Percentiles rank a stretch among this genome's conserved stretches.
These are phyloP conservation scores for Pythium brachiatum DNA, from an alignment of 352 stramenopile species.

Conservation along the genomic window DNA sequence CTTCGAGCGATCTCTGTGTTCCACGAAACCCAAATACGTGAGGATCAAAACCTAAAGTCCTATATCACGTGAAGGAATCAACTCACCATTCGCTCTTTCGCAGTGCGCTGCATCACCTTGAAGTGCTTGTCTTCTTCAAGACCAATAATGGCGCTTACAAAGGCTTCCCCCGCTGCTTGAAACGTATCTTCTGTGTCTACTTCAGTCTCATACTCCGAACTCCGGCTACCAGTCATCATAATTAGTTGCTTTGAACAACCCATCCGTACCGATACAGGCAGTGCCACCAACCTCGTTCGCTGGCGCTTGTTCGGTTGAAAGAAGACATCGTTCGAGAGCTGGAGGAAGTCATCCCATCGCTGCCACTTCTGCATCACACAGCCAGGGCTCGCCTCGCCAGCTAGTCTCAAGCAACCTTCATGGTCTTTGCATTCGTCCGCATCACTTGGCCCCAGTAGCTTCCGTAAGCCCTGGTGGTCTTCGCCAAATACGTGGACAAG, in stretches of 20 bases:
- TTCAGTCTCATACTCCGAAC: neutral
- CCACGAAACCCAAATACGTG: neutral
- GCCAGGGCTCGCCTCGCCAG: neutral
- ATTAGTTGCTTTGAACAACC: too few relatives aligned
- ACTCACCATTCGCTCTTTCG: neutral
- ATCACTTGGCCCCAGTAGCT: constrained; percentile 19
- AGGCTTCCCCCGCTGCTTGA: neutral
- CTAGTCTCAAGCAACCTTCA: neutral
- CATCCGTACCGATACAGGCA: too few relatives aligned
- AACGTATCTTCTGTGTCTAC: neutral
- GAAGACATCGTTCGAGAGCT: neutral
- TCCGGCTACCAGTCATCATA: neutral
- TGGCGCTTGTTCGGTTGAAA: constrained; percentile 7
- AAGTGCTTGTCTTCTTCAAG: neutral
- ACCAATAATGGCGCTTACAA: neutral
- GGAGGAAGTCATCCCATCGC: constrained; percentile 19
- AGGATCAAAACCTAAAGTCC: neutral
- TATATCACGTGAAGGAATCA: too few relatives aligned
- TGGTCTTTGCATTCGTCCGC: constrained; percentile 19
- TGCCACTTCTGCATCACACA: constrained; percentile 21
- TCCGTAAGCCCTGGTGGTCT: constrained; percentile 26
- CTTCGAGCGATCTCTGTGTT: neutral
- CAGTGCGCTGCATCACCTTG: neutral
- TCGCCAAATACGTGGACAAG: constrained; percentile 32
- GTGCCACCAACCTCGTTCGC: constrained; percentile 1